Evolutionary conservation across 2,329 filamentous ascomycete species (phyloP), one percentile per base, ranked within the genome.

Genomic region (Sordariomycetes sp.): DNA sequence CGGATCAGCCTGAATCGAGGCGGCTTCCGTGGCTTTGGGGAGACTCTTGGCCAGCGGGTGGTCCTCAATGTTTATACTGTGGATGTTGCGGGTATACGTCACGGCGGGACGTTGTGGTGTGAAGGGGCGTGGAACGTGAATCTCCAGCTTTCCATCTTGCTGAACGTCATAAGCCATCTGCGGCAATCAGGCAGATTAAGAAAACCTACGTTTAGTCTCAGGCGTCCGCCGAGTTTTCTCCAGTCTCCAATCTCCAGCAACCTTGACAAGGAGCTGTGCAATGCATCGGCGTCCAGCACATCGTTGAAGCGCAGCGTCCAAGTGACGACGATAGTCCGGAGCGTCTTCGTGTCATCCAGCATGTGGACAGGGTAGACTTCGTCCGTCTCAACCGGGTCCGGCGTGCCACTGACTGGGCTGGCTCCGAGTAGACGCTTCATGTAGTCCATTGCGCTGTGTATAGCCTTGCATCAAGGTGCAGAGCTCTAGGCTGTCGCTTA

Each of bases 181-280:
- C 55, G 34, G 54, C 57, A 14, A 3, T 21, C 17, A 32, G 12
- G 30, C 5, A 8, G 20, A 10, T 6, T 8, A 21, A 17, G 20
- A 59, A 46, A 17, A 19, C 38, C 27, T 46, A 61, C 60, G 34
- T 56, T 59, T 16, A 49, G 21, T 11, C 63, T 48, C 10, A 68
- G 40, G 5, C 66, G 54, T 6, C 63, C 67, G 0, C 63, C 65
- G 2, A 71, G 41, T 38, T 64, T 65, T 19, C 53, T 54, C 67
- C 66, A 71, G 21, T 61, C 60, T 1, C 57, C 60, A 7, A 54
- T 57, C 10, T 61, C 50, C 7, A 70, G 40, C 11, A 71, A 44
- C 11, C 41, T 45, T 8, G 48, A 44, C 2, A 70, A 46, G 1
- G 62, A 45, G 5, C 28, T 34, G 3, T 49, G 46, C 2, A 71